Percentiles rank a stretch among this genome's conserved stretches.
These are phyloP conservation scores for Byssochlamys sp. DNA, from an alignment of 2,329 filamentous ascomycete species.

Conservation along the genomic window DNA sequence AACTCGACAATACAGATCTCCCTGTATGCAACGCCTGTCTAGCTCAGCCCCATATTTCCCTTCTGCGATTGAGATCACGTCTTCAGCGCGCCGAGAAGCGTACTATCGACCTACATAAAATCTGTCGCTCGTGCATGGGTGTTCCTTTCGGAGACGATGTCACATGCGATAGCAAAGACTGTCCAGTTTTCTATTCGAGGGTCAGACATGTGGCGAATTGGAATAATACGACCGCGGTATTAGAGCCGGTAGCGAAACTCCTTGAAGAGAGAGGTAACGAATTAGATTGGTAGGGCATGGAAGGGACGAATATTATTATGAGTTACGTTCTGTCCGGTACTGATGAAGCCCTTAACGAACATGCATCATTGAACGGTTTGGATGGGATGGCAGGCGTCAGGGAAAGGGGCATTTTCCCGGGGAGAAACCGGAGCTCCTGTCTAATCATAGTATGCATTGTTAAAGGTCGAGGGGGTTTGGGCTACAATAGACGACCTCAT, in stretches of 20 bases:
- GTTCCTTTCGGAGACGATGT: conserved; percentile 65
- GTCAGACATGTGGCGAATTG: conserved; percentile 28
- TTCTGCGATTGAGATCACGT: conserved; percentile 55
- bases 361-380: neutral
- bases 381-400: neutral
- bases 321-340: neutral
- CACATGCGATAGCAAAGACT: conserved; percentile 82
- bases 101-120: conserved; percentile 52
- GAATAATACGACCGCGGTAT: conserved; percentile 25
- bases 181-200: conserved; percentile 70
- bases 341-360: neutral
- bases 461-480: neutral
- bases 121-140: conserved; percentile 74
- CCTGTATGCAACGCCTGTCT: conserved; percentile 34
- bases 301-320: neutral
- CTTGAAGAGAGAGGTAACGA: conserved; percentile 26
- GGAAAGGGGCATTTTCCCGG: neutral
- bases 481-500: too few relatives aligned
- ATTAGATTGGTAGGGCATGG: conserved; percentile 27
- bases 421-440: neutral
- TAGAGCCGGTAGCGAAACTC: conserved; percentile 28
- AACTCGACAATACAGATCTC: conserved; percentile 40
- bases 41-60: conserved; percentile 42
- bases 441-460: neutral
- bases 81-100: conserved; percentile 56